These are phyloP conservation scores for Geranomyces michiganensis DNA, from an alignment of 192 early-diverging fungal species.

Conservation along the genomic window DNA sequence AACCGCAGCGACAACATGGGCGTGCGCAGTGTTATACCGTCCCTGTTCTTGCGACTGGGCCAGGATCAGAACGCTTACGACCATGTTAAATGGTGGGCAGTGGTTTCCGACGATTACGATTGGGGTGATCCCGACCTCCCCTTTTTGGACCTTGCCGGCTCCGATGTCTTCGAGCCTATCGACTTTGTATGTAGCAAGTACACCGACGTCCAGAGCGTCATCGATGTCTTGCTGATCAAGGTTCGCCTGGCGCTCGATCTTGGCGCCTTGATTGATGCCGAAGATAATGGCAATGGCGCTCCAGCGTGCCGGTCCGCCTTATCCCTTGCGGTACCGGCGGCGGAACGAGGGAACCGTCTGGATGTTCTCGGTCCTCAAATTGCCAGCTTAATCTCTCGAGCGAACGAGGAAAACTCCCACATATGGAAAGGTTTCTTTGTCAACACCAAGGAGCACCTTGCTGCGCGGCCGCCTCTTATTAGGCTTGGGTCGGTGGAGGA, in stretches of 20 bases:
- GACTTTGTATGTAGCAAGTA: background rate
- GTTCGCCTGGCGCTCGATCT: constrained; percentile 3
- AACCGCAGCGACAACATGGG: constrained; percentile 13
- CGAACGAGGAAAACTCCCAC: background rate
- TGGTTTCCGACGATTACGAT: background rate
- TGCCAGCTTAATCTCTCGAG: background rate
- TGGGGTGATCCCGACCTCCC: background rate
- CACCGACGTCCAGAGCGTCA: background rate
- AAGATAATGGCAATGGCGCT: background rate
- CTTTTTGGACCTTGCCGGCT: background rate
- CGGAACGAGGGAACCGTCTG: background rate
- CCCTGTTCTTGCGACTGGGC: constrained; percentile 15
- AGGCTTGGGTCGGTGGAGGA: background rate
- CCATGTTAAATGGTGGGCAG: constrained; percentile 21
- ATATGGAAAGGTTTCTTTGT: background rate
- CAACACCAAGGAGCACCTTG: background rate
- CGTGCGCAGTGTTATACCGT: background rate
- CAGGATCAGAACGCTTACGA: constrained; percentile 17
- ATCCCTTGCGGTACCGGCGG: too few species aligned
- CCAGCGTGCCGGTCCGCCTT: background rate
- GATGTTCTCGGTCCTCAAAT: background rate
- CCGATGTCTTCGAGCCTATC: background rate
- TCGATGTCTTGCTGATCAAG: background rate
- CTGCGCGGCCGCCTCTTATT: background rate
- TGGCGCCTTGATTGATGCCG: background rate